Evolutionary conservation across 352 stramenopile genomes (phyloP).

Genomic region (Phytophthora crassamura): DNA sequence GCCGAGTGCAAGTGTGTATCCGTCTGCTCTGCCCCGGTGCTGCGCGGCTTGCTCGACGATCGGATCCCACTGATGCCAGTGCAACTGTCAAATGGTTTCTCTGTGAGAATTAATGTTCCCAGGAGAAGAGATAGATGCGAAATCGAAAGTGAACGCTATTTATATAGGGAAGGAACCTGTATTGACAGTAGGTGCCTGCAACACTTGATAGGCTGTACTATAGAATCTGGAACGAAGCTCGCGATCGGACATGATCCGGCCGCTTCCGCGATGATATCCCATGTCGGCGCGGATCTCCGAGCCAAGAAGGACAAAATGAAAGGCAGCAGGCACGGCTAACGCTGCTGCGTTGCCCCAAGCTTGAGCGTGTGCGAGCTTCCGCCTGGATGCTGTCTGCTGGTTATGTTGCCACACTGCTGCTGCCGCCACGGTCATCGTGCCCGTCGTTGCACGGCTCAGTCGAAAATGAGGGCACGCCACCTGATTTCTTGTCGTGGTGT

Average conservation of each 20-base stretch:
- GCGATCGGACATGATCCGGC: slow-evolving; percentile 27
- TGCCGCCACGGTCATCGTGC: background rate
- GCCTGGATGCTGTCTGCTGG: too few species aligned
- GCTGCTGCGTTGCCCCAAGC: too few species aligned
- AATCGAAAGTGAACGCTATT: background rate
- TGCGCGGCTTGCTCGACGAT: slow-evolving; percentile 26
- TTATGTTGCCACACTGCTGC: too few species aligned
- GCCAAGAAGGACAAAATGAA: background rate
- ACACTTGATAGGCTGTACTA: slow-evolving; percentile 29
- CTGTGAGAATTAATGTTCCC: background rate
- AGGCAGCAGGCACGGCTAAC: background rate
- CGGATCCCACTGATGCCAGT: slow-evolving; percentile 15
- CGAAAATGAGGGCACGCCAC: slow-evolving; percentile 28
- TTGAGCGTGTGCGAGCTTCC: too few species aligned
- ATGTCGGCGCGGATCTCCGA: slow-evolving; percentile 9
- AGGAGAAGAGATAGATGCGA: background rate
- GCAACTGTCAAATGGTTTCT: slow-evolving; percentile 29
- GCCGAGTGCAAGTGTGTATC: slow-evolving; percentile 16
- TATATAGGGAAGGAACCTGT: slow-evolving; percentile 1
- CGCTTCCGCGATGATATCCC: slow-evolving; percentile 32
- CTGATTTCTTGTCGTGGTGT: slow-evolving; percentile 44
- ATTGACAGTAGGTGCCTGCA: background rate
- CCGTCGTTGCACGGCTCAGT: slow-evolving; percentile 23
- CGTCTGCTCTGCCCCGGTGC: slow-evolving; percentile 7
- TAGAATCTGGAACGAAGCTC: slow-evolving; percentile 24